phyloP scores from a whole-genome alignment of 2,329 filamentous ascomycete species.

The Xylariales sp. region DNA sequence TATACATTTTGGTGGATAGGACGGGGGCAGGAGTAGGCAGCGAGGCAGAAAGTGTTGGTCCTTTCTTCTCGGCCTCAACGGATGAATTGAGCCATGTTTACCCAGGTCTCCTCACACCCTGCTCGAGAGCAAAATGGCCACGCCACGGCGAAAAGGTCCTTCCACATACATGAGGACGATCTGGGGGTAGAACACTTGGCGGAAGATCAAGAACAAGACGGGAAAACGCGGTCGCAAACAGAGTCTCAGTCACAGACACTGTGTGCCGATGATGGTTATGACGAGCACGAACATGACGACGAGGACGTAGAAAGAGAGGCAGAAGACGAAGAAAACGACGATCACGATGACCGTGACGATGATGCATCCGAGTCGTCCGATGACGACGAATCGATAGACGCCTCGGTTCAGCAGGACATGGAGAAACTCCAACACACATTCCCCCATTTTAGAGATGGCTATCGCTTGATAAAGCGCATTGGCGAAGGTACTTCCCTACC shows the following conservation, averaged over 20 bases:
- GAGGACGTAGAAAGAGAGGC: constrained; percentile 52
- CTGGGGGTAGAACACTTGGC: constrained; percentile 11
- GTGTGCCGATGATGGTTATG: constrained; percentile 48
- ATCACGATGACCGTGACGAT: constrained; percentile 55
- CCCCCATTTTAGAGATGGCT: constrained; percentile 83
- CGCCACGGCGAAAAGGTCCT: constrained; percentile 48
- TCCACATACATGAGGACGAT: constrained; percentile 53
- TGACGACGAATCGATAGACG: constrained; percentile 73
- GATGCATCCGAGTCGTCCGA: constrained; percentile 62
- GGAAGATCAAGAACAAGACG: constrained; percentile 32
- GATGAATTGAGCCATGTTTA: constrained; percentile 19
- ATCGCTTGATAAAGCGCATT: constrained; percentile 93
- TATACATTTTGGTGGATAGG: neutral
- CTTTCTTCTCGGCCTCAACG: neutral
- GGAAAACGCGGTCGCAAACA: constrained; percentile 47
- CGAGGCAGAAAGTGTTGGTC: constrained; percentile 1
- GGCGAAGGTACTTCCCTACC: constrained; percentile 76
- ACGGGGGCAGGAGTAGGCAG: constrained; percentile 22
- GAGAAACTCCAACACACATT: constrained; percentile 84
- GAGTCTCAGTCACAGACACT: constrained; percentile 43
- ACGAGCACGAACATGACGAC: constrained; percentile 41
- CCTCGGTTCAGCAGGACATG: constrained; percentile 85
- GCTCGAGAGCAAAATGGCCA: constrained; percentile 43
- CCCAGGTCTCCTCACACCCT: constrained; percentile 37
- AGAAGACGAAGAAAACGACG: constrained; percentile 53